Base-by-base conservation (phyloP, 2,329 filamentous ascomycete genomes). In the Fusarium nisikadoi region DNA sequence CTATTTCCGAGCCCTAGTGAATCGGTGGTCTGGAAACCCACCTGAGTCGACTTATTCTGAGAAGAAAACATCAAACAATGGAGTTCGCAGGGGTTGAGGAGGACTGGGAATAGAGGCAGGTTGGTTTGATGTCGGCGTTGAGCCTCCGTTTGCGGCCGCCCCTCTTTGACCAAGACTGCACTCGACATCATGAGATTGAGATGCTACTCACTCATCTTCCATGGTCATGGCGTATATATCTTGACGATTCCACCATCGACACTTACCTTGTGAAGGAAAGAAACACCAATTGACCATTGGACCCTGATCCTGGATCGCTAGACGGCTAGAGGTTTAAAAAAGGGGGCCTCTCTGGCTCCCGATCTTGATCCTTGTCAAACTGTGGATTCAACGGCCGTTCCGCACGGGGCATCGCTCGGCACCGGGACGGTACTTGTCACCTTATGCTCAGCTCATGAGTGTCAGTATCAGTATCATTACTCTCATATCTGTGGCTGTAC, bases 401-500 rank as follows among this genome's bases (percentile, higher is more conserved):
- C 75, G 67, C 58, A 67, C 65, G 70, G 74, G 62, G 64, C 63
- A 71, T 72, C 68, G 65, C 62, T 72, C 70, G 70, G 70, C 70
- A 71, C 70, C 72, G 71, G 64, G 49, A 74, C 75, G 68, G 74
- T 73, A 75, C 72, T 74, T 72, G 63, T 76, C 75, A 77, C 74
- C 72, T 70, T 58, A 72, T 54, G 41, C 63, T 76, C 70, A 68
- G 60, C 70, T 70, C 70, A 73, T 64, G 29, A 42, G 69, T 39
- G 53, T 45, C 55, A 39, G 50, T 38, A 29, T 33, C 29, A 16
- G 27, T 39, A n/a, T 43, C 27, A 31, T 25, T 43, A 43, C 31
- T 52, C 23, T 46, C 54, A 46, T 50, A 62, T 62, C 36, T 65
- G 46, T 57, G 63, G 57, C 54, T 57, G 49, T 53, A 50, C 61